Base-by-base conservation (phyloP, 2,329 filamentous ascomycete genomes). In the Arthroderma sp. region DNA sequence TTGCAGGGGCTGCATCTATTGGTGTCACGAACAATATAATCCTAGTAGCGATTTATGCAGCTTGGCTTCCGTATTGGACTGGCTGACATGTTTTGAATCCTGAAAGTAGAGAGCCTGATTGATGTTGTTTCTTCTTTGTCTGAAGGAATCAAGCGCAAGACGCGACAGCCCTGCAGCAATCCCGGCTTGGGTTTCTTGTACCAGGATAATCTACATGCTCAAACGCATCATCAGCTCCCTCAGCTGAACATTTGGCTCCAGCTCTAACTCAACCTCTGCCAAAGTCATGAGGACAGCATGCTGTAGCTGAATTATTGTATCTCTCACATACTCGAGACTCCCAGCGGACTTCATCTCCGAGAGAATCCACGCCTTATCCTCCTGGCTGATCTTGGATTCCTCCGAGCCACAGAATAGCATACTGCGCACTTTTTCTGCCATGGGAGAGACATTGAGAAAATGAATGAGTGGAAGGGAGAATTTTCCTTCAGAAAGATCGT, bases 381-480 rank as follows among this genome's bases (percentile, higher is more conserved):
- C 42, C n/a, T 11, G 7, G 3, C 15, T 22, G 15, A 22, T 3
- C 15, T 22, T 22, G 15, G 15, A 22, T 22, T 22, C 15, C 15
- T 22, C 15, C 15, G 15, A 22, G 15, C 15, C 15, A 22, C 15
- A 22, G 15, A 22, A 22, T 22, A 22, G 15, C 15, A 22, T 22
- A 3, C 15, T 22, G 15, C 15, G 15, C 2, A 22, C 15, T 22
- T 22, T 22, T 22, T 22, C 15, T 22, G 15, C 15, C 15, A 3
- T 22, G 15, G 15, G 15, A 22, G 15, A 22, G 15, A 22, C 15
- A 22, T 22, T 22, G 15, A 22, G 15, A 22, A 22, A 22, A 38
- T 96, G 89, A 56, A 96, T 94, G 56, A 96, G 81, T 36, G 88
- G 87, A 61, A 95, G 95, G 28, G 83, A 89, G 69, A 95, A 95